Conservation (phyloP, 768 basidiomycete genomes). For the Paxillus involutus region DNA sequence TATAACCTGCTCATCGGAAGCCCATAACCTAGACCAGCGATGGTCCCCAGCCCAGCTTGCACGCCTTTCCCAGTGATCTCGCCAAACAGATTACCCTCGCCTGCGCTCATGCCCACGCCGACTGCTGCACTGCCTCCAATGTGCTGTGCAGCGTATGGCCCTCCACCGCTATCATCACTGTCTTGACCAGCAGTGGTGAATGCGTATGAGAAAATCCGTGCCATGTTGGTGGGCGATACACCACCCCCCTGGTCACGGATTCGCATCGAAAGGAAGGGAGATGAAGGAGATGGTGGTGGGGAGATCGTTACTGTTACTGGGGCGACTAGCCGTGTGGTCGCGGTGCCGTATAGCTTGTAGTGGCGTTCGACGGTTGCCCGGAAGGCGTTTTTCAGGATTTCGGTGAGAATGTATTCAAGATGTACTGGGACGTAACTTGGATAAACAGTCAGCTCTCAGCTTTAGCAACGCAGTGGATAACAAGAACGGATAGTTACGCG, state of each 20-base stretch:
- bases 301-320: conserved; percentile 75
- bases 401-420: conserved; percentile 88
- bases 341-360: conserved; percentile 37
- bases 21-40: conserved; percentile 88
- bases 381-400: conserved; percentile 89
- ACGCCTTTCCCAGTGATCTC: conserved; percentile 79
- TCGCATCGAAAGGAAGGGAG: conserved; percentile 67
- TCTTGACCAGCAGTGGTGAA: conserved; percentile 80
- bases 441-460: conserved; percentile 6
- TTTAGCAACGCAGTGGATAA: conserved; percentile 1
- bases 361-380: conserved; percentile 85
- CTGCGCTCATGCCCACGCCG: conserved; percentile 39
- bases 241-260: conserved; percentile 89
- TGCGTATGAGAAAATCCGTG: conserved; percentile 85
- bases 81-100: conserved; percentile 61
- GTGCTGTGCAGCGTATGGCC: conserved; percentile 78
- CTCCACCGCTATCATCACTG: conserved; percentile 50
- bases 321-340: conserved; percentile 42
- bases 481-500: conserved; percentile 44
- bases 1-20: conserved; percentile 79
- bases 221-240: conserved; percentile 70
- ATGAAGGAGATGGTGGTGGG: conserved; percentile 41
- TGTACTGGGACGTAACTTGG: conserved; percentile 84
- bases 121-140: conserved; percentile 71
- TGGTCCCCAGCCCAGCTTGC: conserved; percentile 82